Conservation (phyloP, 805 yeast species). For the Metschnikowia reukaufii region DNA sequence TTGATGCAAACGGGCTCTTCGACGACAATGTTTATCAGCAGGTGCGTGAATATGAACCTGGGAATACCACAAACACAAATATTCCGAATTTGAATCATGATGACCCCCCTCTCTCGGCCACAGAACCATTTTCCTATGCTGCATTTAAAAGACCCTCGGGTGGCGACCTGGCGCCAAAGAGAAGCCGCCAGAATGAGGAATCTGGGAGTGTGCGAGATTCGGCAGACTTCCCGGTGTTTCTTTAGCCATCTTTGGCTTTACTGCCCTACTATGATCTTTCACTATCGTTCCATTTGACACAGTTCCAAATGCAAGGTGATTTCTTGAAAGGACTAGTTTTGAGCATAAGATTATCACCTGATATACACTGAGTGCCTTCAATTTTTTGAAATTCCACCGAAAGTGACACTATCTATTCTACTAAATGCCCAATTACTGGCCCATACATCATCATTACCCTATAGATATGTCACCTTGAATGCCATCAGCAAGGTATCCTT, state of each 20-base stretch:
- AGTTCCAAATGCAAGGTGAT: too few species aligned
- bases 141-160: slow-evolving; percentile 7
- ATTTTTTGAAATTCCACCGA: too few species aligned
- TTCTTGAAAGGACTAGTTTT: too few species aligned
- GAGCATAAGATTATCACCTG: too few species aligned
- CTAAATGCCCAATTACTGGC: too few species aligned
- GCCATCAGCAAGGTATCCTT: slow-evolving; percentile 44
- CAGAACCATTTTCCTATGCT: slow-evolving; percentile 15
- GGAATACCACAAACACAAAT: background rate
- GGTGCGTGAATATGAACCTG: slow-evolving; percentile 19
- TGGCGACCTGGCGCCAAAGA: background rate
- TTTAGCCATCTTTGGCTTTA: too few species aligned
- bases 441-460: too few species aligned
- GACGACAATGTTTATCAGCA: slow-evolving; percentile 30
- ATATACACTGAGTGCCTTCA: too few species aligned
- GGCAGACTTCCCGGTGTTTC: background rate
- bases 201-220: background rate
- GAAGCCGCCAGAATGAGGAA: background rate
- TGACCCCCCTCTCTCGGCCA: background rate
- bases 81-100: background rate
- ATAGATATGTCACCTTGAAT: slow-evolving; percentile 42
- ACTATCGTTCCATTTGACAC: too few species aligned
- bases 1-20: slow-evolving; percentile 24
- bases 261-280: too few species aligned
- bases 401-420: too few species aligned